phyloP scores from a whole-genome alignment of 1,284 basidiomycete genomes.

The Microbotryum violaceum region DNA sequence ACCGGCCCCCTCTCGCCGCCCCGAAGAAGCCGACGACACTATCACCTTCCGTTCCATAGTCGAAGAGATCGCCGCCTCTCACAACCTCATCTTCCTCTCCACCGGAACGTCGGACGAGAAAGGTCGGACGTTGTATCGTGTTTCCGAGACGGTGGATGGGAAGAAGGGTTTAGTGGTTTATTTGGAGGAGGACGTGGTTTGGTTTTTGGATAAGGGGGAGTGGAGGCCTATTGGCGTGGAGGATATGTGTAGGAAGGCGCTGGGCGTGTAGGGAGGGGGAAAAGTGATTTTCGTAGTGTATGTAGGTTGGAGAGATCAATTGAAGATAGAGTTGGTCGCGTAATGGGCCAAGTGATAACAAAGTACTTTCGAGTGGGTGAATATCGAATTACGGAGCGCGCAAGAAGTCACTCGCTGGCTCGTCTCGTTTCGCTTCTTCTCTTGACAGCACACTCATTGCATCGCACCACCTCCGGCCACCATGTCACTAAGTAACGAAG shows the following conservation, averaged over 20 bases:
- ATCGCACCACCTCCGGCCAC: neutral
- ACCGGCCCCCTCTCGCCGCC: neutral
- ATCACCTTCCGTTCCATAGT: constrained; percentile 84
- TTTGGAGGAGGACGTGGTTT: constrained; percentile 64
- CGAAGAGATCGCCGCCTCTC: constrained; percentile 71
- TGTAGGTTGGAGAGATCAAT: neutral
- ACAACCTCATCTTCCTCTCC: constrained; percentile 82
- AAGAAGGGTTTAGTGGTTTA: constrained; percentile 77
- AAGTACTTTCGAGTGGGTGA: too few relatives aligned
- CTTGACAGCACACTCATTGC: neutral
- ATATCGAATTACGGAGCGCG: too few relatives aligned
- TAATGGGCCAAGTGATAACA: too few relatives aligned
- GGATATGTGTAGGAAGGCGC: constrained; percentile 31
- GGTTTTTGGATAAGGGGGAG: constrained; percentile 21
- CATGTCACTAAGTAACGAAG: constrained; percentile 1
- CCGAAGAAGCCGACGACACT: constrained; percentile 41
- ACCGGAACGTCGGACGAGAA: constrained; percentile 69
- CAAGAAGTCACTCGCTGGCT: too few relatives aligned
- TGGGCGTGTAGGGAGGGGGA: neutral
- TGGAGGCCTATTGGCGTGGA: constrained; percentile 33
- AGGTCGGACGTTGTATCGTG: constrained; percentile 75
- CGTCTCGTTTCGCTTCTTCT: too few relatives aligned
- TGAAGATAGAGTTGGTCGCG: neutral
- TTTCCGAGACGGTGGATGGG: constrained; percentile 68
- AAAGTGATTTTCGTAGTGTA: neutral